Evolutionary conservation across 2,329 filamentous ascomycete species (phyloP).

Genomic region (Diaporthe sp.): DNA sequence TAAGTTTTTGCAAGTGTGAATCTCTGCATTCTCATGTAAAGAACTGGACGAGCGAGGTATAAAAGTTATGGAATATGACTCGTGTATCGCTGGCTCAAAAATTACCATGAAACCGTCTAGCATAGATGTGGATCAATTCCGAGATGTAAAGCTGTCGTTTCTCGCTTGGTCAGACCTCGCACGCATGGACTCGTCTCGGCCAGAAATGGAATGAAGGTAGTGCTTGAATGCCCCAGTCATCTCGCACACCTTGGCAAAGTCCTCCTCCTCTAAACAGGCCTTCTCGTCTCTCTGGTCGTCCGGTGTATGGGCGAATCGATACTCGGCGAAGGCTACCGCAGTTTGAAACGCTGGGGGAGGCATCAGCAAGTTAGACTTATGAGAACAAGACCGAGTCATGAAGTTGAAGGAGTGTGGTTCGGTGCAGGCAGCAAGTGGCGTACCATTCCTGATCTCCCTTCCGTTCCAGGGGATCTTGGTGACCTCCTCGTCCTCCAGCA

Average conservation of each 20-base stretch:
- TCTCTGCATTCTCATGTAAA: no score
- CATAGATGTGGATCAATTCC: not conserved
- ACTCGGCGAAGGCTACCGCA: constrained; percentile 18
- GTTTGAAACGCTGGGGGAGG: not conserved
- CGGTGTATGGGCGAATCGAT: constrained; percentile 7
- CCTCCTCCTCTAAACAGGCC: not conserved
- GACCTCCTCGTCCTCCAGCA: constrained; percentile 12
- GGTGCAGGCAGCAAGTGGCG: no score
- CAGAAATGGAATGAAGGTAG: not conserved
- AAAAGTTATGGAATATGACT: no score
- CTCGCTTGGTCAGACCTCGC: not conserved
- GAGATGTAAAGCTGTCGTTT: not conserved
- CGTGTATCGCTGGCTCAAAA: no score
- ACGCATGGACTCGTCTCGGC: not conserved
- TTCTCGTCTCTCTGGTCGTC: not conserved
- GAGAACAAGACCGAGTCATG: no score
- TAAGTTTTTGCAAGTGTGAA: no score
- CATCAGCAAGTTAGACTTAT: no score
- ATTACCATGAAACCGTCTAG: no score
- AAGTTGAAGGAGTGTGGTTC: no score
- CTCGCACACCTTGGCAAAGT: constrained; percentile 4
- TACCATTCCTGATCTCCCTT: constrained; percentile 18
- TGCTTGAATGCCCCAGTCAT: not conserved
- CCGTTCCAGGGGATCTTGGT: constrained; percentile 16
- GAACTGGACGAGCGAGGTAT: no score